A percentile compares a stretch with the other conserved stretches of the same genome.
These are phyloP conservation scores for Arabidopsis lyrata DNA, from an alignment of 441 rosid genomes.

Conservation along the genomic window DNA sequence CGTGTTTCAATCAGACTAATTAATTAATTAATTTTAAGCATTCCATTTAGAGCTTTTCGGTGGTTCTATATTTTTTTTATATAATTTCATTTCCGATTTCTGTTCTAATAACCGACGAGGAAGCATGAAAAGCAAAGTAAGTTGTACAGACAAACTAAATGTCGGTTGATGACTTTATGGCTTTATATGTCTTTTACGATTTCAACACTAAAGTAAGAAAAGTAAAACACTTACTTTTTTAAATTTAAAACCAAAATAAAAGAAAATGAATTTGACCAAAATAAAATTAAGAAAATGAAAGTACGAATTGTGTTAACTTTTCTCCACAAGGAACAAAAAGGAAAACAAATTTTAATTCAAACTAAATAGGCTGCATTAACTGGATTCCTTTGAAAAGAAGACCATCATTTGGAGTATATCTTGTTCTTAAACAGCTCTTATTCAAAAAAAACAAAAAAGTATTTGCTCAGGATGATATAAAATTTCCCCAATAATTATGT, in stretches of 20 bases:
- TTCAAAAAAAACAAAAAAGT: too few species aligned
- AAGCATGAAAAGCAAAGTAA: background rate
- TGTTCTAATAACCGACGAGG: slow-evolving; percentile 2
- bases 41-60: too few species aligned
- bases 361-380: background rate
- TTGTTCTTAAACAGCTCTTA: background rate
- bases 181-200: background rate
- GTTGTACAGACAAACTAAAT: background rate
- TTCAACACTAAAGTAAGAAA: background rate
- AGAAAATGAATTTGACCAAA: background rate
- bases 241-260: background rate
- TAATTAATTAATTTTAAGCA: too few species aligned
- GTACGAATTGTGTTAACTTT: background rate
- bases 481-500: too few species aligned
- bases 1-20: too few species aligned
- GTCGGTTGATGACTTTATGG: slow-evolving; percentile 7
- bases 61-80: background rate
- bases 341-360: background rate
- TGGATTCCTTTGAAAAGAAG: background rate
- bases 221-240: background rate
- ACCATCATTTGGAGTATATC: background rate
- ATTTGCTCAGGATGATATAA: background rate
- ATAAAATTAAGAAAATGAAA: background rate
- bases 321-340: background rate
- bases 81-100: background rate